Evolutionary conservation across 306 rosid species (phyloP), one percentile per base, ranked within the genome.

Genomic region (Prunus armeniaca): DNA sequence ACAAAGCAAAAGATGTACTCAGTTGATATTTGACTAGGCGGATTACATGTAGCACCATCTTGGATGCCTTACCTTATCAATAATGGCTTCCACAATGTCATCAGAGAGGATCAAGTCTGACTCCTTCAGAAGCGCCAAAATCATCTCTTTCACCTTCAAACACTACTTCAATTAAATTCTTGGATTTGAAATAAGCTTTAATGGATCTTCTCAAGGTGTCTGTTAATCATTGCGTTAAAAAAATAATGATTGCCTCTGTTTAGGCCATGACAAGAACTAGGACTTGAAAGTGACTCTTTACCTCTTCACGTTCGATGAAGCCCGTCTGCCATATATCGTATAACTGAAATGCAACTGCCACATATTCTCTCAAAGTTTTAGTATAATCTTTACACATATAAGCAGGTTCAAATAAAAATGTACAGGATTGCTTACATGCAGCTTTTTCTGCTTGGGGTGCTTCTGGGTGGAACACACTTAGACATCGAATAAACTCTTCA

Each of bases 401-500:
- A 65, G 9, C 45, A 15, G 1, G n/a, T 19, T 56, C 41, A 55
- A 20, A 41, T 60, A 27, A 9, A 28, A 67, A 65, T 32, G 2
- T 72, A 7, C 54, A 67, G 51, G 82, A 71, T 38, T 63, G 22
- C 87, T 20, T 86, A 86, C 92, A 79, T 49, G 73, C 76, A 67
- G 79, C 84, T 45, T 90, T 90, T 73, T 82, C 83, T 62, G 67
- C 61, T 73, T 76, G 84, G 19, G 89, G 83, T 12, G 96, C 79
- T 75, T 79, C 76, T 55, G 88, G 90, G 77, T 90, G 96, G 80
- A 88, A 90, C 41, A 86, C 77, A 25, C 84, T 84, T n/a, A 90
- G 73, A 72, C 83, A 82, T 79, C 78, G 78, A 78, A 90, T 82
- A 72, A 90, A 86, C 79, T 86, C 92, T 65, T 76, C 86, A 65